Conservation (phyloP, 225 moss, liverwort and hornwort genomes). For the Pseudisothecium myosuroides region DNA sequence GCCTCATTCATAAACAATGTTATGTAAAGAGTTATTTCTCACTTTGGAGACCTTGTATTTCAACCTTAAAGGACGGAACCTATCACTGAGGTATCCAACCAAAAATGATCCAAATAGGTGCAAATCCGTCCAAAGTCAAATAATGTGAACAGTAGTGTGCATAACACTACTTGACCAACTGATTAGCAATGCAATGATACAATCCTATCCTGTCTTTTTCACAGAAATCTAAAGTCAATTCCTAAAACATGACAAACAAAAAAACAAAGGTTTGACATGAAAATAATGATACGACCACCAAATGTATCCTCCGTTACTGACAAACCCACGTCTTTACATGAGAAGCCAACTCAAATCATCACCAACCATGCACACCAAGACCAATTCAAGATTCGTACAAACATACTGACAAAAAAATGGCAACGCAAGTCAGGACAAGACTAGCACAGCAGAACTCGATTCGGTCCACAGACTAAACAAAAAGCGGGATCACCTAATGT, state of each 20-base stretch:
- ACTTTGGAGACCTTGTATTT: neutral
- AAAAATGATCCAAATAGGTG: neutral
- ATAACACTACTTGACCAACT: neutral
- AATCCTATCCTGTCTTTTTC: neutral
- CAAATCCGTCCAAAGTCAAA: neutral
- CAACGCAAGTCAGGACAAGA: no score
- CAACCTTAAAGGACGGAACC: neutral
- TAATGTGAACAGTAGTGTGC: neutral
- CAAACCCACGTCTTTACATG: neutral
- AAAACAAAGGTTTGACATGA: neutral
- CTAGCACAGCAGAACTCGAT: no score
- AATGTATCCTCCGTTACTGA: neutral
- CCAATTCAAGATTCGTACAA: no score
- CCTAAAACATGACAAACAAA: neutral
- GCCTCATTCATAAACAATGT: no score
- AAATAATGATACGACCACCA: neutral
- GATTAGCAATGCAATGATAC: neutral
- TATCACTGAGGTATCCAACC: neutral
- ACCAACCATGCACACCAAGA: no score
- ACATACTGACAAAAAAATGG: no score
- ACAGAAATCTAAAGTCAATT: neutral
- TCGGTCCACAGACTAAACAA: no score
- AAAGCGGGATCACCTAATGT: no score
- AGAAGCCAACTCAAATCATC: no score
- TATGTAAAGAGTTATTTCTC: neutral